Evolutionary conservation across 2,329 filamentous ascomycete species (phyloP).

Genomic region (Pezicula rhizophila): DNA sequence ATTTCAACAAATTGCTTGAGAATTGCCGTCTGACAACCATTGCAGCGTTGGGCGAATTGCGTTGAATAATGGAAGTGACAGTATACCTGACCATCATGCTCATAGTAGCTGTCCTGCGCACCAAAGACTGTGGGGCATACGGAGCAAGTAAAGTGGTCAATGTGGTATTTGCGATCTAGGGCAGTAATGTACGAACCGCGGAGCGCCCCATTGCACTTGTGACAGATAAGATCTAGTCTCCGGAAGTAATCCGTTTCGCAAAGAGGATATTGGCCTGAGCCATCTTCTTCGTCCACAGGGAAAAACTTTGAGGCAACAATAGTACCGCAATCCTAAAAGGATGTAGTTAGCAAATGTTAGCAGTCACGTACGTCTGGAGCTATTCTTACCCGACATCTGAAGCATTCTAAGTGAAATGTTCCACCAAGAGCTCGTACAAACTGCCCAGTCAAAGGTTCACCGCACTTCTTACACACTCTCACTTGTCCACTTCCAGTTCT

Average conservation of each 20-base stretch:
- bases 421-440: conserved; percentile 91
- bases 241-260: conserved; percentile 98
- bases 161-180: conserved; percentile 95
- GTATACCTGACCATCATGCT: conserved; percentile 93
- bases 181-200: conserved; percentile 97
- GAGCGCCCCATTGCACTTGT: conserved; percentile 84
- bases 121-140: conserved; percentile 97
- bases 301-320: conserved; percentile 99
- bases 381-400: conserved; percentile 76
- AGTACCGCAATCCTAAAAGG: conserved; percentile 78
- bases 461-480: conserved; percentile 79
- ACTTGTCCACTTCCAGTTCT: conserved; percentile 53
- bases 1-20: conserved; percentile 99
- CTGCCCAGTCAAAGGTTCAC: conserved; percentile 81
- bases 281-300: conserved; percentile 85
- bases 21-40: conserved; percentile 94
- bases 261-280: conserved; percentile 81
- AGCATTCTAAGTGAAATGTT: conserved; percentile 96
- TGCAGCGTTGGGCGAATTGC: conserved; percentile 91
- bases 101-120: conserved; percentile 97
- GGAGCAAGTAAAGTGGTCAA: conserved; percentile 98
- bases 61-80: conserved; percentile 99
- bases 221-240: conserved; percentile 82
- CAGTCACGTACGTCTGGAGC: neutral
- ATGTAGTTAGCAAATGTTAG: conserved; percentile 8